Evolutionary conservation across 257 asterid species (phyloP), one percentile per base, ranked within the genome.

Genomic region (Handroanthus guayacan): DNA sequence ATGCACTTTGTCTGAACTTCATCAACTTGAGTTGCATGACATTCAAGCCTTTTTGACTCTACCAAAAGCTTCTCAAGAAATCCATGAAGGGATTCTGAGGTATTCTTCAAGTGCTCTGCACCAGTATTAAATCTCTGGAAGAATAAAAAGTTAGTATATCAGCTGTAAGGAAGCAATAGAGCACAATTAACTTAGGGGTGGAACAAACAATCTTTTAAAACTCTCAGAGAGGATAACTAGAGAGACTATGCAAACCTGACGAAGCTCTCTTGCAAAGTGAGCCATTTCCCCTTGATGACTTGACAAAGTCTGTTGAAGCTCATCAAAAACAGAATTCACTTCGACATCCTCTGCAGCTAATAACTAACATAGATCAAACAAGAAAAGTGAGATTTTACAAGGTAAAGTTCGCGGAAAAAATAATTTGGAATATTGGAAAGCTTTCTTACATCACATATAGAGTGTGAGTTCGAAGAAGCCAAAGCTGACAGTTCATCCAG

Each of bases 251-350:
- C 37, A 74, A 75, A 91, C 97, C 96, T 91, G 87, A 14, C 91
- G 94, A 72, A 91, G 94, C 78, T 90, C 96, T 79, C 90, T 82
- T 3, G 90, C 89, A 77, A 91, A 87, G 51, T 74, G 84, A 25
- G 94, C 84, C 81, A 82, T 82, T 88, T 91, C 94, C 70, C 86
- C 90, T 71, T 87, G 92, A 65, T 88, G 94, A 61, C 77, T 74
- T 48, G 91, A 85, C 17, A 90, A 48, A 60, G 82, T 75, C 43
- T 82, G 81, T 36, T 86, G 91, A 83, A 92, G 97, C 37, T 87
- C 91, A 64, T 88, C 85, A 74, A 87, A 87, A 55, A 90, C 71
- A 16, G 86, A 83, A 54, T 86, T 87, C 52, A 82, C 83, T 79
- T 86, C 85, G 60, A 77, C 82, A 55, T 87, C 64, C 74, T 87